Evolutionary conservation across 2,329 filamentous ascomycete genomes (phyloP), one percentile per base, ranked within the genome.

Genomic region (Magnaporthiopsis incrustans): DNA sequence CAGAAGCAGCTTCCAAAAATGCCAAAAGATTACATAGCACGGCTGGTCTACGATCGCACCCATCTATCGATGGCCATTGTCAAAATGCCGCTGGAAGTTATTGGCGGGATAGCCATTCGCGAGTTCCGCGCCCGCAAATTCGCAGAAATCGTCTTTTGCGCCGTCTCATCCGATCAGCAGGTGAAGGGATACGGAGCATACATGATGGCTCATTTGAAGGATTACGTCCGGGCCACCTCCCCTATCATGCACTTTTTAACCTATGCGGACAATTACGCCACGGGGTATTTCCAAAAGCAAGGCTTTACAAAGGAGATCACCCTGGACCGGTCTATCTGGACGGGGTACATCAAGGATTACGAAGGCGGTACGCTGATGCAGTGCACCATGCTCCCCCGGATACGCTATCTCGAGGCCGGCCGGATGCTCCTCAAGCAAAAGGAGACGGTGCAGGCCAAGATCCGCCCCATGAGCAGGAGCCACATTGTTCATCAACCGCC

Each of bases 311-410:
- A 91, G 71, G 88, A 91, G 67, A 91, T 91, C 66, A 90, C 87
- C 0, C 79, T 91, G 6, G 86, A 89, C 64, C 87, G 84, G 70
- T 81, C 84, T 4, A 84, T 86, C 57, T 91, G 89, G 89, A 91
- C 91, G 89, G 89, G 89, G 14, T 91, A 91, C 71, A 91, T 91
- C 75, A 91, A 91, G 72, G 89, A 91, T 73, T 91, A 91, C 72
- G 89, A 91, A 76, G 89, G 89, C 63, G 89, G 89, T 62, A 91
- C 89, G 0, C 89, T 91, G 68, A 91, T 91, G 89, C 89, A 91
- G 73, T 91, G 89, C 69, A 86, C 84, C 60, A 91, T 91, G 89
- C 81, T 91, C 15, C 89, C 89, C 15, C 86, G 84, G 69, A 89
- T 91, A 59, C 85, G 89, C 57, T 91, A 91, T 72, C 81, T 91